Conservation (phyloP, 2,329 filamentous ascomycete genomes). For the Bipolaris cookei region DNA sequence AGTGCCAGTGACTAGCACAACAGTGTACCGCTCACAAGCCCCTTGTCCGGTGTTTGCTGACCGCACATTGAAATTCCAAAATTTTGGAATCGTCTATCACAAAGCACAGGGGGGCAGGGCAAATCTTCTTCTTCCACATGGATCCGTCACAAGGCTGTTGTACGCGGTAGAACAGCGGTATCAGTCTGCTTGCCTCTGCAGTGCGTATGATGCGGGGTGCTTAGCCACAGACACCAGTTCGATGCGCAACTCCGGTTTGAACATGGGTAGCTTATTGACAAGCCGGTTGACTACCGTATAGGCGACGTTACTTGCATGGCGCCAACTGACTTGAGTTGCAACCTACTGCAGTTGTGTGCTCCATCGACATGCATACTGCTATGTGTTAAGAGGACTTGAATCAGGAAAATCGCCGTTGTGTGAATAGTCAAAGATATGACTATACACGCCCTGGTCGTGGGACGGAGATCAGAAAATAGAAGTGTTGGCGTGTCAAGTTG, state of each 20-base stretch:
- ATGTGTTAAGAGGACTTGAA: not conserved
- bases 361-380: not conserved
- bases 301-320: not conserved
- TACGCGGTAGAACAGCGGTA: too few species aligned
- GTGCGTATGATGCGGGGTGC: not conserved
- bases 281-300: not conserved
- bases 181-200: not conserved
- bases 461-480: not conserved
- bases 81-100: not conserved
- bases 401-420: not conserved
- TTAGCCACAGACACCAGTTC: not conserved
- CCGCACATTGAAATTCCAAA: not conserved
- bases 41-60: not conserved
- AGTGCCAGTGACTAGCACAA: not conserved
- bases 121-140: not conserved
- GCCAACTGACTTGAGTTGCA: not conserved
- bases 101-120: not conserved
- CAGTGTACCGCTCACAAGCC: not conserved
- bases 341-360: not conserved
- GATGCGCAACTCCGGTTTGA: not conserved
- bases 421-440: not conserved
- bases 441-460: not conserved
- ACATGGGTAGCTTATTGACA: not conserved
- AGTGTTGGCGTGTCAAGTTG: not conserved
- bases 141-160: not conserved